phyloP scores from a whole-genome alignment of 208 protist species.

The Wallacemonas sp. region DNA sequence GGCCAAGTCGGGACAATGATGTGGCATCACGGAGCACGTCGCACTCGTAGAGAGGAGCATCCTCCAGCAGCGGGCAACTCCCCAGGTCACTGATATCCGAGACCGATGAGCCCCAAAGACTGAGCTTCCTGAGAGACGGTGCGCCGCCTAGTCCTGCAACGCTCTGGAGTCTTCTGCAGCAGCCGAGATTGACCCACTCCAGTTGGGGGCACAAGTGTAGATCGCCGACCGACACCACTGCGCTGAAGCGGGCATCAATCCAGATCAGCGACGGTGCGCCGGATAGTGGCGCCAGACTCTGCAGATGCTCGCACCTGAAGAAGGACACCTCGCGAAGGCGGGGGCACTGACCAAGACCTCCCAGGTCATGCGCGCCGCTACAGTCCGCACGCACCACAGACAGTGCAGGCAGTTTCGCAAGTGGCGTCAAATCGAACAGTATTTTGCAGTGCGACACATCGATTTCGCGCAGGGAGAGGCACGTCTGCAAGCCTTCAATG shows the following conservation, averaged over 20 bases:
- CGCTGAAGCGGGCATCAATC: constrained; percentile 1
- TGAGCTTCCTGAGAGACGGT: constrained; percentile 1
- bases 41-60: constrained; percentile 7
- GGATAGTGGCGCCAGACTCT: not conserved
- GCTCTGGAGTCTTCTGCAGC: not conserved
- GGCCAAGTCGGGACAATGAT: not conserved
- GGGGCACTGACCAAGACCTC: constrained; percentile 7
- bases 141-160: not conserved
- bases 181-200: not conserved
- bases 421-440: not conserved
- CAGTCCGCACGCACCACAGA: not conserved
- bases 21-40: not conserved
- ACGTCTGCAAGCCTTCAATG: not conserved
- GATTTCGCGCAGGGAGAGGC: not conserved
- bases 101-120: not conserved
- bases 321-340: not conserved
- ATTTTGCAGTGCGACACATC: not conserved
- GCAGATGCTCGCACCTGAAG: not conserved
- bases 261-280: not conserved
- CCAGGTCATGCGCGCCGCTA: not conserved
- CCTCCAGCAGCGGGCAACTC: not conserved
- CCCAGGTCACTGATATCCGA: not conserved
- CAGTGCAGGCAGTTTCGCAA: not conserved
- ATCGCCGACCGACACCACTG: not conserved
- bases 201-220: not conserved